Evolutionary conservation across 805 yeast species (phyloP).

Genomic region (Saccharomycopsis amapae): DNA sequence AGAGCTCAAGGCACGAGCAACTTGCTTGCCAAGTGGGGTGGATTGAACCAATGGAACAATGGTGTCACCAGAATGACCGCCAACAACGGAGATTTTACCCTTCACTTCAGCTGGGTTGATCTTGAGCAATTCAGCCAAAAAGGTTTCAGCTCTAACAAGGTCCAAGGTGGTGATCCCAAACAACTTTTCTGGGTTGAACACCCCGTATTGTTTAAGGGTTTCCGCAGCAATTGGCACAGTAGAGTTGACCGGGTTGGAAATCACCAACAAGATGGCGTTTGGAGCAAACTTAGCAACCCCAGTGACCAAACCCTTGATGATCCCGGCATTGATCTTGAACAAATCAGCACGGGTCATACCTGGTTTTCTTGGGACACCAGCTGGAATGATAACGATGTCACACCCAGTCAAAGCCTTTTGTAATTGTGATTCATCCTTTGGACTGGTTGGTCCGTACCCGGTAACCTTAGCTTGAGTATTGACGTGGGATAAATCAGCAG

Average conservation of each 20-base stretch:
- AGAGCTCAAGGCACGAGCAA: slow-evolving; percentile 35
- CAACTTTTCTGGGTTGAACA: slow-evolving; percentile 57
- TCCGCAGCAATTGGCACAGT: slow-evolving; percentile 80
- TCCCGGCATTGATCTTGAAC: slow-evolving; percentile 76
- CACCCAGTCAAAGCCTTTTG: slow-evolving; percentile 65
- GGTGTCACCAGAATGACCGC: slow-evolving; percentile 82
- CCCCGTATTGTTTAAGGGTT: slow-evolving; percentile 63
- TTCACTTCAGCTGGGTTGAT: slow-evolving; percentile 8
- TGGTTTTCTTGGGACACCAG: slow-evolving; percentile 85
- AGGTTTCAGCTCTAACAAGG: slow-evolving; percentile 69
- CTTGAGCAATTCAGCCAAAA: slow-evolving; percentile 32
- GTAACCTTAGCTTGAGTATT: slow-evolving; percentile 62
- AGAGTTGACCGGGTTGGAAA: slow-evolving; percentile 79
- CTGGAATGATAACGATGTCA: slow-evolving; percentile 82
- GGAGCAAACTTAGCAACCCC: slow-evolving; percentile 62
- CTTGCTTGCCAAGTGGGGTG: slow-evolving; percentile 34
- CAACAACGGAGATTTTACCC: slow-evolving; percentile 59
- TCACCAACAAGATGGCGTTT: slow-evolving; percentile 56
- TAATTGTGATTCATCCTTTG: slow-evolving; percentile 53
- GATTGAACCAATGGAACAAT: slow-evolving; percentile 64
- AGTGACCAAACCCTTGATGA: slow-evolving; percentile 67
- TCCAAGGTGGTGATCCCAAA: slow-evolving; percentile 82
- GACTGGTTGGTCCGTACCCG: slow-evolving; percentile 41
- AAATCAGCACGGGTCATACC: slow-evolving; percentile 86
- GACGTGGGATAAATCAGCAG: slow-evolving; percentile 70